Evolutionary conservation across 495 filamentous ascomycete species (phyloP).

Genomic region (Trichoderma orchidacearum): DNA sequence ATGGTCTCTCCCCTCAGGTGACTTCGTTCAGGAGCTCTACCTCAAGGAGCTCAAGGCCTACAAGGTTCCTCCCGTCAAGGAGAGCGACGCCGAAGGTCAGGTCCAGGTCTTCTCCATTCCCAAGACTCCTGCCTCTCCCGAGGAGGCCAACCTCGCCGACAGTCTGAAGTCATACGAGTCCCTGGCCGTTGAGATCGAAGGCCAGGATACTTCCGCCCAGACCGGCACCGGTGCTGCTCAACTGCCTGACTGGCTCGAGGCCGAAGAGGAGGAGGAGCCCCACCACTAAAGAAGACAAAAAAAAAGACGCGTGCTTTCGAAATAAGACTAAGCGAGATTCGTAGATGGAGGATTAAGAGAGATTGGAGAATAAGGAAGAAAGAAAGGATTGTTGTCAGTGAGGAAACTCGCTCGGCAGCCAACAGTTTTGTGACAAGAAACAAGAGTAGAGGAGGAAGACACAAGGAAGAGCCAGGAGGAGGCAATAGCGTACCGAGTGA

Average conservation of each 20-base stretch:
- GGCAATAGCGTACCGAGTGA: slow-evolving; percentile 10
- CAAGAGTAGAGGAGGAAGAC: neutral
- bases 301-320: neutral
- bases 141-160: slow-evolving; percentile 80
- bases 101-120: slow-evolving; percentile 79
- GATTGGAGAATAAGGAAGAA: neutral
- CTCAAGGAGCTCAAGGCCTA: slow-evolving; percentile 85
- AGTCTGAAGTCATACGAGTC: slow-evolving; percentile 87
- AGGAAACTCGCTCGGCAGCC: neutral
- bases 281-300: slow-evolving; percentile 10
- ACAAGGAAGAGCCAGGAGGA: slow-evolving; percentile 5
- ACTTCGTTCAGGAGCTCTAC: slow-evolving; percentile 95
- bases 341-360: neutral
- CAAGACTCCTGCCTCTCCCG: slow-evolving; percentile 69
- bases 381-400: neutral
- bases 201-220: slow-evolving; percentile 40
- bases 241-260: slow-evolving; percentile 35
- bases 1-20: slow-evolving; percentile 40
- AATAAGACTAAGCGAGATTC: slow-evolving; percentile 16
- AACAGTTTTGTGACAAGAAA: neutral
- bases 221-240: slow-evolving; percentile 17
- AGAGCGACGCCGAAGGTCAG: slow-evolving; percentile 74
- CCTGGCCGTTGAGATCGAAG: slow-evolving; percentile 89
- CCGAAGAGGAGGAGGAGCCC: slow-evolving; percentile 30
- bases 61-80: slow-evolving; percentile 75